phyloP scores from a whole-genome alignment of 2,329 filamentous ascomycete species.

The Grosmannia serpens region DNA sequence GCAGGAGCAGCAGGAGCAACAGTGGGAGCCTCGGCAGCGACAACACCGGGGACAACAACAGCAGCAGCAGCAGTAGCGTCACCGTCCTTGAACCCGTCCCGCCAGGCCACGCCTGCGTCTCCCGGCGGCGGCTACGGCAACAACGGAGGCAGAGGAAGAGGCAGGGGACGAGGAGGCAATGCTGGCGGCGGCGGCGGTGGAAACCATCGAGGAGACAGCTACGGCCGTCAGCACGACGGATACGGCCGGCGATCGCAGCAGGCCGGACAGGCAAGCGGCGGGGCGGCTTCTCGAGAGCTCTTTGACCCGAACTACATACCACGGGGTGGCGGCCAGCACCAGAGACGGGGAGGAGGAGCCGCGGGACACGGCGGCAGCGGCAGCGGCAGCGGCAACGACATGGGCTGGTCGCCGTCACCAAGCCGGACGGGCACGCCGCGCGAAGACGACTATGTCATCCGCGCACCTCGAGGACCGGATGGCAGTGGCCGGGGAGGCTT shows the following conservation, averaged over 20 bases:
- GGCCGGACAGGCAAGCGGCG: neutral
- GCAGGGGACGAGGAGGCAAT: slow-evolving; percentile 26
- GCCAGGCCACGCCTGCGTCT: slow-evolving; percentile 42
- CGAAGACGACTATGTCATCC: slow-evolving; percentile 56
- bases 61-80: neutral
- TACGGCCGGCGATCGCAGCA: slow-evolving; percentile 10
- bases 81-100: slow-evolving; percentile 29
- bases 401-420: slow-evolving; percentile 17
- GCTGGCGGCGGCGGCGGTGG: neutral
- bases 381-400: slow-evolving; percentile 3
- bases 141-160: slow-evolving; percentile 26
- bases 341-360: slow-evolving; percentile 11
- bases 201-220: slow-evolving; percentile 10
- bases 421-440: slow-evolving; percentile 35
- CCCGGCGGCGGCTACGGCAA: neutral
- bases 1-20: neutral
- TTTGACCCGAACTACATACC: slow-evolving; percentile 66
- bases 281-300: slow-evolving; percentile 40
- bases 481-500: slow-evolving; percentile 65
- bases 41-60: neutral
- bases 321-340: slow-evolving; percentile 44
- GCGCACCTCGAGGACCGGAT: slow-evolving; percentile 69
- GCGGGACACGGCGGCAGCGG: slow-evolving; percentile 19
- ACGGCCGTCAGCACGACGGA: slow-evolving; percentile 13
- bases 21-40: slow-evolving; percentile 19